Conservation (phyloP, 1,284 basidiomycete species). For the Cerrena zonata region DNA sequence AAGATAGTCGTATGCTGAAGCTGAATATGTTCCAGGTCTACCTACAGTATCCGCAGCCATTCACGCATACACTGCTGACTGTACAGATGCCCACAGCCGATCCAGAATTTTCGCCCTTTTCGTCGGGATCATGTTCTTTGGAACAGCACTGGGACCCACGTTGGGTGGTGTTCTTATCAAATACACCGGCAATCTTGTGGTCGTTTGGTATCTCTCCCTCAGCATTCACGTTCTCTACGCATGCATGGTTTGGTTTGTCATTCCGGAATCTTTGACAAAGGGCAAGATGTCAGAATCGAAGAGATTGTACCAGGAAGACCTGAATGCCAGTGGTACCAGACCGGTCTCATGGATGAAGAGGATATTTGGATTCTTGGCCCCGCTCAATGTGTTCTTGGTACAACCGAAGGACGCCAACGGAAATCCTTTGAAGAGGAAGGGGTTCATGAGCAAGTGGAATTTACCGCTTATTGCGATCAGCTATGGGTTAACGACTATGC, state of each 20-base stretch:
- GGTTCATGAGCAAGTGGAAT: conserved; percentile 65
- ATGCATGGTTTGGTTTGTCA: conserved; percentile 47
- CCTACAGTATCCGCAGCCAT: conserved; percentile 44
- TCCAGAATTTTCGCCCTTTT: conserved; percentile 60
- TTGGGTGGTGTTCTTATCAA: conserved; percentile 64
- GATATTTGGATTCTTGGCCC: conserved; percentile 55
- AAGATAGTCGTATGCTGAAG: not conserved
- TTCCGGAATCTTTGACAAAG: conserved; percentile 71
- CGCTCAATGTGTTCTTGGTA: conserved; percentile 64
- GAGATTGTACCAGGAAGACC: conserved; percentile 29
- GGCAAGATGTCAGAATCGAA: conserved; percentile 33
- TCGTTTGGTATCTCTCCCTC: conserved; percentile 66
- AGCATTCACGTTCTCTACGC: conserved; percentile 45
- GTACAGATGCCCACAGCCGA: conserved; percentile 42
- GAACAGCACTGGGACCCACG: conserved; percentile 69
- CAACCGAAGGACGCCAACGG: conserved; percentile 20
- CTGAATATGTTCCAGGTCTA: conserved; percentile 35
- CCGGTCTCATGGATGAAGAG: conserved; percentile 28
- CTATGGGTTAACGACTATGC: conserved; percentile 40
- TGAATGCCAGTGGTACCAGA: conserved; percentile 6
- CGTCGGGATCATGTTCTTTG: conserved; percentile 57
- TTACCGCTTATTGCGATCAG: conserved; percentile 52
- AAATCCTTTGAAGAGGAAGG: conserved; percentile 34
- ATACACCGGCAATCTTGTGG: conserved; percentile 51
- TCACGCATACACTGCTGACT: conserved; percentile 63